Conservation (phyloP, 2,329 filamentous ascomycete species). For the Penicillium sp. region DNA sequence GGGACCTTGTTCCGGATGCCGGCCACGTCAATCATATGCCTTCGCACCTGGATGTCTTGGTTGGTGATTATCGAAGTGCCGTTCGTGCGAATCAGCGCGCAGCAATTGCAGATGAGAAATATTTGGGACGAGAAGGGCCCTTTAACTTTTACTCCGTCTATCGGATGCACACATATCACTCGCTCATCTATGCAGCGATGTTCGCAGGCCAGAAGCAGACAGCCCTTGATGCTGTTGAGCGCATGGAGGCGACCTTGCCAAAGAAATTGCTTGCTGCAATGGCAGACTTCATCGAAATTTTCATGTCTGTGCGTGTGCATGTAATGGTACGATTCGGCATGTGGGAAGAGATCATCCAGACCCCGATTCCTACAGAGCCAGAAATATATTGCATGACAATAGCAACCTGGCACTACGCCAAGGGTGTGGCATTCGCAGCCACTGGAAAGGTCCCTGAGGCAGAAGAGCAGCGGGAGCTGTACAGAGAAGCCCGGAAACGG, state of each 20-base stretch:
- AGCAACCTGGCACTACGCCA: slow-evolving; percentile 68
- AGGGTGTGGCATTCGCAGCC: slow-evolving; percentile 66
- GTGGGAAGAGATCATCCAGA: slow-evolving; percentile 66
- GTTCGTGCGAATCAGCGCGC: slow-evolving; percentile 68
- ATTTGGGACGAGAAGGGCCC: slow-evolving; percentile 58
- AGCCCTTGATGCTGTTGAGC: slow-evolving; percentile 61
- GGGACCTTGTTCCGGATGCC: slow-evolving; percentile 66
- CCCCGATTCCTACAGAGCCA: slow-evolving; percentile 59
- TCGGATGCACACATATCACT: slow-evolving; percentile 73
- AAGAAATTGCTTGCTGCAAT: slow-evolving; percentile 70
- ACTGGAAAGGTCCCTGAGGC: slow-evolving; percentile 58
- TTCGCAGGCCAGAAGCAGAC: slow-evolving; percentile 66
- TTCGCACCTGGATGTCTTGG: slow-evolving; percentile 71
- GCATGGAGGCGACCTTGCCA: slow-evolving; percentile 64
- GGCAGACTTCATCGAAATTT: slow-evolving; percentile 77
- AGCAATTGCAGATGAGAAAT: slow-evolving; percentile 68
- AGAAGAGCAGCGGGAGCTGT: slow-evolving; percentile 51
- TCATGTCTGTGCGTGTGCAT: slow-evolving; percentile 67
- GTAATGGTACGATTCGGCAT: slow-evolving; percentile 71
- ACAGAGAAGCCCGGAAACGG: slow-evolving; percentile 51
- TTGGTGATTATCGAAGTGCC: slow-evolving; percentile 69
- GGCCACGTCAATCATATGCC: slow-evolving; percentile 78
- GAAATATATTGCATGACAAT: slow-evolving; percentile 69
- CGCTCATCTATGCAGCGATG: slow-evolving; percentile 76
- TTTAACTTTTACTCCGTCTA: slow-evolving; percentile 76